Base-by-base conservation (phyloP, 495 filamentous ascomycete genomes). In the Parathielavia hyrcaniae region DNA sequence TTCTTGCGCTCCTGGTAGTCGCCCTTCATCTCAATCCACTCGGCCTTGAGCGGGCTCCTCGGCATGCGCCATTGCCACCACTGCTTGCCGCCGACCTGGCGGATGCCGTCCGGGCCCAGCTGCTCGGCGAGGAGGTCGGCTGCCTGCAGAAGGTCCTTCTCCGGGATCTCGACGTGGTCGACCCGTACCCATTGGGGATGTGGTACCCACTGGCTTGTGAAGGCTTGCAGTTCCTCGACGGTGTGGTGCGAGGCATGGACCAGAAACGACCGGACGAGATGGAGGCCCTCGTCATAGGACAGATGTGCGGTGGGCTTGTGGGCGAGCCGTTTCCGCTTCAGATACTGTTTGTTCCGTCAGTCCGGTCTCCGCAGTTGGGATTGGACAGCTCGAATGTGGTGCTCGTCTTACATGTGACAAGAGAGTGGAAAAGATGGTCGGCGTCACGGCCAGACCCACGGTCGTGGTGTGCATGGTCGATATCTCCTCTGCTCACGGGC, bases 21-120 rank as follows among this genome's bases (percentile, higher is more conserved):
- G 53, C 80, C 78, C 55, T 83, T 83, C 91, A 96, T 96, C 77
- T 96, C 93, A 61, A 97, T 86, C 92, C 90, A 97, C 68, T 97
- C 93, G 2, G 87, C 90, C 66, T 83, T 83, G 50, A 95, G 70
- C 0, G 81, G 79, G 34, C 74, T 77, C 16, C 79, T 73, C 10
- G 73, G 74, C 53, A 73, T 71, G 54, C 92, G 83, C 92, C 92
- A 97, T 74, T 90, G 88, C 92, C 92, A 97, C 92, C 92, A 97
- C 41, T 82, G 82, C 70, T 81, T 78, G 0, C 92, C 92, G 19
- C 92, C 92, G 2, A 96, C 81, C 41, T 80, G 79, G 22, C 78
- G 71, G 20, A 96, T 77, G 0, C 89, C 91, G 16, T 84, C 79
- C 5, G 79, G 80, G 0, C 92, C 92, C 26, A 97, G 78, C 66